A percentile compares a stretch with the other conserved stretches of the same genome.
These are phyloP conservation scores for Hypoxylon sp. DNA, from an alignment of 2,329 filamentous ascomycete species.

Conservation along the genomic window DNA sequence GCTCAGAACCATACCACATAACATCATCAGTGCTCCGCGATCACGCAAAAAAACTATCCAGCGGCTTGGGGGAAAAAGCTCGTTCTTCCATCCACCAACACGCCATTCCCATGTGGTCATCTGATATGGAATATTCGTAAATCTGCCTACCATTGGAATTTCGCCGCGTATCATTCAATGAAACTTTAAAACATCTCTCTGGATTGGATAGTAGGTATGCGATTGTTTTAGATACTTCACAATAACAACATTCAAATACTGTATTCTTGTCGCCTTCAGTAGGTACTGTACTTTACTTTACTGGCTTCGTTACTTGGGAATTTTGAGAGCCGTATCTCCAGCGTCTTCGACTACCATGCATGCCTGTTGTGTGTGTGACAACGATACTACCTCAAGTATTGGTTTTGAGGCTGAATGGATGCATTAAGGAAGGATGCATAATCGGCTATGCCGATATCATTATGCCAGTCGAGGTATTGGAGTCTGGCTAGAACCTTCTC, in stretches of 20 bases:
- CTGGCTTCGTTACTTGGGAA: neutral
- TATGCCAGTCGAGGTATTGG: constrained; percentile 14
- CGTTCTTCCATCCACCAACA: constrained; percentile 34
- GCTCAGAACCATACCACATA: constrained; percentile 29
- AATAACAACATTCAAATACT: neutral
- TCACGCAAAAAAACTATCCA: constrained; percentile 39
- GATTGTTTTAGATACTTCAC: neutral
- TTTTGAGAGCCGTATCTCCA: constrained; percentile 1
- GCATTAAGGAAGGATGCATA: constrained; percentile 30
- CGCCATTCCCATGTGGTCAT: constrained; percentile 37
- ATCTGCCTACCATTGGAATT: constrained; percentile 13
- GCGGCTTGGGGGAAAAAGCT: constrained; percentile 13
- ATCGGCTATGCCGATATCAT: constrained; percentile 8
- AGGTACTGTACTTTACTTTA: neutral
- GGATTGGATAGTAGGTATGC: neutral
- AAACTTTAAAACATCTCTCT: neutral
- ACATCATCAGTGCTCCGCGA: constrained; percentile 36
- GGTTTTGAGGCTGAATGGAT: constrained; percentile 25
- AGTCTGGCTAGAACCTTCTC: constrained; percentile 11
- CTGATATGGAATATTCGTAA: constrained; percentile 28
- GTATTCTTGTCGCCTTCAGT: neutral
- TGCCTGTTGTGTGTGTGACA: constrained; percentile 5
- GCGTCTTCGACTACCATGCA: constrained; percentile 4
- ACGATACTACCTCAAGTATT: constrained; percentile 15
- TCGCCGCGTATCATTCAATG: constrained; percentile 17